Conservation (phyloP, 345 rosid species). For the Ricinus communis region DNA sequence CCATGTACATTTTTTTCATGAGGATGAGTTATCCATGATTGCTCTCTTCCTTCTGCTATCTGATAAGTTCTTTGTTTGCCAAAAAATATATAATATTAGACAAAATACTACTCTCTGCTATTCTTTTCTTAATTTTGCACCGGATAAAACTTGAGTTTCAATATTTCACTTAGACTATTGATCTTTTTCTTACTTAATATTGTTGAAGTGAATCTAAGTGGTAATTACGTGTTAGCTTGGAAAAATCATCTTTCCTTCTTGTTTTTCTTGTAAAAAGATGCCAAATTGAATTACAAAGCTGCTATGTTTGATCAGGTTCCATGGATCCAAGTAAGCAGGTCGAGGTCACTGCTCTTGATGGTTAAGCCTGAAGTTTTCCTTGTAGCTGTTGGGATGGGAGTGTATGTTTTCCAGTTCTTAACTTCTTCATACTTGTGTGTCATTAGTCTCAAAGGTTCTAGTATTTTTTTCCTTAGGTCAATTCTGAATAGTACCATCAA, state of each 20-base stretch:
- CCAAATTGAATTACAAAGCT: conserved; percentile 19
- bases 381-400: conserved; percentile 73
- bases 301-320: conserved; percentile 63
- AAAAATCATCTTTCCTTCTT: not conserved
- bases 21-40: not conserved
- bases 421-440: conserved; percentile 2
- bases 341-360: conserved; percentile 71
- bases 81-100: not conserved
- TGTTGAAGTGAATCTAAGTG: conserved; percentile 1
- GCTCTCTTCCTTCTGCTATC: not conserved
- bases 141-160: not conserved
- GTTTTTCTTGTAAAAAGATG: not conserved
- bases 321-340: conserved; percentile 93
- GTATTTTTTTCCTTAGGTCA: not conserved
- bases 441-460: not conserved
- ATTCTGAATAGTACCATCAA: not conserved
- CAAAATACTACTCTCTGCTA: not conserved
- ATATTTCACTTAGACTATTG: conserved; percentile 5
- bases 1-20: not conserved
- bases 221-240: not conserved
- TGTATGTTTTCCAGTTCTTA: conserved; percentile 41
- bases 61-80: not conserved
- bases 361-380: conserved; percentile 71
- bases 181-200: not conserved
- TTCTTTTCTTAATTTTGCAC: not conserved